Conservation (phyloP, 1,284 basidiomycete species). For the Malassezia obtusa region DNA sequence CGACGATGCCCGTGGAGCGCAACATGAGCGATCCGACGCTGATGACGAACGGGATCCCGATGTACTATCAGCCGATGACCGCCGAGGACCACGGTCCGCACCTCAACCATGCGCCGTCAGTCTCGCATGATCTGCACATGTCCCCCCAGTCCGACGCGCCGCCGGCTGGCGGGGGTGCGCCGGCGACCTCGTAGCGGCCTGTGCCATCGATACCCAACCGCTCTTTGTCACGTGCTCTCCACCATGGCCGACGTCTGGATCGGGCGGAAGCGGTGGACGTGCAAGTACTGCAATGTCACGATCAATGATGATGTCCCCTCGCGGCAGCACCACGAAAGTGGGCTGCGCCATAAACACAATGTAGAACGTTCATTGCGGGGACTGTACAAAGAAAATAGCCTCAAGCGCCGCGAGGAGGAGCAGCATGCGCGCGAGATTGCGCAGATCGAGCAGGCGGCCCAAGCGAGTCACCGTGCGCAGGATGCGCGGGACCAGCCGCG, state of each 20-base stretch:
- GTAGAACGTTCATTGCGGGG: constrained; percentile 80
- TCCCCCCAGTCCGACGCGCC: neutral
- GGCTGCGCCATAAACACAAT: constrained; percentile 85
- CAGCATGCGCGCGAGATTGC: constrained; percentile 63
- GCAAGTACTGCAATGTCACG: constrained; percentile 46
- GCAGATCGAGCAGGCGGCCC: constrained; percentile 58
- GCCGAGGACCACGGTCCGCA: neutral
- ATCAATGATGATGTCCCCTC: constrained; percentile 53
- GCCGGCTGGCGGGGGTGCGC: neutral
- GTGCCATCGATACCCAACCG: neutral
- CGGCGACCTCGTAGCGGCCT: neutral
- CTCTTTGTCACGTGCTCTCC: neutral
- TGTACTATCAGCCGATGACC: constrained; percentile 2
- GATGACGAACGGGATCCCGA: neutral
- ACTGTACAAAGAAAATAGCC: constrained; percentile 84
- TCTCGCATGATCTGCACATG: neutral
- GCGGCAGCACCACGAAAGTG: constrained; percentile 80
- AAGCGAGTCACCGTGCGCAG: neutral
- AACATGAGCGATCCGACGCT: neutral
- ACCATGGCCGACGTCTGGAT: constrained; percentile 43
- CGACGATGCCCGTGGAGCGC: constrained; percentile 1
- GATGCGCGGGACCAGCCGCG: neutral
- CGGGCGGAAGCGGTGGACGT: constrained; percentile 42
- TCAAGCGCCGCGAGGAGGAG: constrained; percentile 76
- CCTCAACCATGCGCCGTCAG: neutral